Base-by-base conservation (phyloP, 1,139 yeast species). In the Suhomyces choctaworum region DNA sequence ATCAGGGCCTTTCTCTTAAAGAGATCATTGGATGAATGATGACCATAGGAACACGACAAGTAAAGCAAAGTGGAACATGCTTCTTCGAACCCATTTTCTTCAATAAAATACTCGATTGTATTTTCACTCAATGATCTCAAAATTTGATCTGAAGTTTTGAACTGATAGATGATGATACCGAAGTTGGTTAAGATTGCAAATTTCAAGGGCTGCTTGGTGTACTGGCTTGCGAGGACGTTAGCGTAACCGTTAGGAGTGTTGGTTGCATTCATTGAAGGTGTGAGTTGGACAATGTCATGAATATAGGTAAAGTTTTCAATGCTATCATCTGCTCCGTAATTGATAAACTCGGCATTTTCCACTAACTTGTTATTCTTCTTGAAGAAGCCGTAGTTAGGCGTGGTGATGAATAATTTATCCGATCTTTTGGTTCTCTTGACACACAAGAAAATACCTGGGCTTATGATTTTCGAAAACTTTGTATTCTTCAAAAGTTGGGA, bases 11-110 rank as follows among this genome's bases (percentile, higher is more conserved):
- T 65, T 42, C 70, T 64, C 43, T 69, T 72, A 49, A 59, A 62
- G 27, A 56, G 52, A 47, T 80, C 87, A 40, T 62, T 66, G 0
- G 84, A 62, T 37, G 76, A 73, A 39, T 59, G 60, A 45, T 60
- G 63, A 21, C 81, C 80, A 49, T 77, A 78, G 36, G 86, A 80
- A 46, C 95, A 85, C 1, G 96, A 85, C 39, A 88, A 78, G 48
- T 84, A 84, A 38, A 92, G 68, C 11, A 96, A 85, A 6, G 92
- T 82, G 0, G 95, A 83, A 53, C 97, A 90, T 2, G 95, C 80
- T 60, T 92, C 97, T 47, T 71, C 77, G 38, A 57, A 70, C 0
- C 77, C 77, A 45, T 70, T 70, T 40, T 70, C 76, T 41, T 70
- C 76, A 31, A 71, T 67, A 47, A 68, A 71, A 44, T 66, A 67